phyloP scores from a whole-genome alignment of 345 rosid genomes.

The Populus tremula region DNA sequence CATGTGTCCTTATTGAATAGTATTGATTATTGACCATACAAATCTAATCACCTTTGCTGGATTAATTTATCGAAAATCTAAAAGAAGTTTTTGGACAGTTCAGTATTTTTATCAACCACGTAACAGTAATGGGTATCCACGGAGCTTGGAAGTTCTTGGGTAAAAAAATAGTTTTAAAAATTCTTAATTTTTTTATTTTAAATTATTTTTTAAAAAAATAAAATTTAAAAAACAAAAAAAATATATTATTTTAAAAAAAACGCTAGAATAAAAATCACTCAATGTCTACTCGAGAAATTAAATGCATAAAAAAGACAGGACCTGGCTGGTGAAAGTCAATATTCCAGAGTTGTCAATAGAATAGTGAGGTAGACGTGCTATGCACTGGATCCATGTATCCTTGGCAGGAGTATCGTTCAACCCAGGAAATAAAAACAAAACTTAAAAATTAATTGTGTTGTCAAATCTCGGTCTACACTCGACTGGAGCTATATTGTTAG shows the following conservation, averaged over 20 bases:
- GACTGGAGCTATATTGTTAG: background rate
- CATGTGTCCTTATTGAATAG: background rate
- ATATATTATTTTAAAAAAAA: too few species aligned
- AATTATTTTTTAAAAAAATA: too few species aligned
- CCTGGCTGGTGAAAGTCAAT: background rate
- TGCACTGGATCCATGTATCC: background rate
- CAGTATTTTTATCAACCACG: background rate
- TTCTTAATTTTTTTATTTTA: too few species aligned
- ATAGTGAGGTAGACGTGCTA: background rate
- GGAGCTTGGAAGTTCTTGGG: too few species aligned
- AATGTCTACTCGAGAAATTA: background rate
- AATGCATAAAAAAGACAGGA: background rate
- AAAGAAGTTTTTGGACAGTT: background rate
- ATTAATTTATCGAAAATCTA: background rate
- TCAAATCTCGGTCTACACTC: background rate
- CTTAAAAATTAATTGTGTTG: background rate
- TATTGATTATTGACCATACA: background rate
- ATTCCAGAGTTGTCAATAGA: background rate
- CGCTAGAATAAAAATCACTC: too few species aligned
- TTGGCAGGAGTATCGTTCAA: too few species aligned
- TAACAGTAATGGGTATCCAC: background rate
- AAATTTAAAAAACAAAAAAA: too few species aligned
- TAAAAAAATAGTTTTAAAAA: background rate
- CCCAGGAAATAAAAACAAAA: background rate
- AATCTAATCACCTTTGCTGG: background rate